phyloP scores from a whole-genome alignment of 1,284 basidiomycete species.

The Cutaneotrichosporon mucoides region DNA sequence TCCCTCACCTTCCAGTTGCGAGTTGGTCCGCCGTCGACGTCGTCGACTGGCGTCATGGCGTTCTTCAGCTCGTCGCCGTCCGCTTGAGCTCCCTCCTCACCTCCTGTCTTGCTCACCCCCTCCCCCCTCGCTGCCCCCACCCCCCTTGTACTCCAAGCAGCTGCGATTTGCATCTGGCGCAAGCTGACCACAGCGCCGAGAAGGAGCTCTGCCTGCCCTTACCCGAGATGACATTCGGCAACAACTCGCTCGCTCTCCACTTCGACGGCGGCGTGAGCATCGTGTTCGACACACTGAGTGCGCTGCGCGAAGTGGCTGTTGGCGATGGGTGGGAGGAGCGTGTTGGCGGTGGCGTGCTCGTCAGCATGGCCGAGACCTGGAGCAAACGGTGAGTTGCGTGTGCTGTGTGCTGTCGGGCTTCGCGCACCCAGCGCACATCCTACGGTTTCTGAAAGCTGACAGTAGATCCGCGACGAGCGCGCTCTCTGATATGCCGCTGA shows the following conservation, averaged over 20 bases:
- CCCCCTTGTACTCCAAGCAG: not conserved
- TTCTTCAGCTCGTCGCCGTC: not conserved
- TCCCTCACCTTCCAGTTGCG: no score
- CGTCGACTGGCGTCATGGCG: not conserved
- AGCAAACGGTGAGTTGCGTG: slow-evolving; percentile 62
- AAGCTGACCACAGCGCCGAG: slow-evolving; percentile 55
- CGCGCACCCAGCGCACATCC: no score
- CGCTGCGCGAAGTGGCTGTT: slow-evolving; percentile 69
- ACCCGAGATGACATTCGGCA: slow-evolving; percentile 97
- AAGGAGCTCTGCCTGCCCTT: slow-evolving; percentile 71
- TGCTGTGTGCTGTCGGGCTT: no score
- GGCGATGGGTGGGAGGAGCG: slow-evolving; percentile 63
- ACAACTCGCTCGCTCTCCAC: slow-evolving; percentile 66
- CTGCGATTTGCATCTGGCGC: not conserved
- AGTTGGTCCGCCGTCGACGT: no score
- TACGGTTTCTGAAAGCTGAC: no score
- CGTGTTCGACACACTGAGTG: slow-evolving; percentile 64
- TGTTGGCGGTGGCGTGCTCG: slow-evolving; percentile 85
- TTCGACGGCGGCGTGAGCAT: slow-evolving; percentile 58
- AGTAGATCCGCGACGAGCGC: slow-evolving; percentile 20
- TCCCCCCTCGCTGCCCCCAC: not conserved
- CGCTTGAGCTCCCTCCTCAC: no score
- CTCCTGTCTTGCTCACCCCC: no score
- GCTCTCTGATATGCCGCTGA: slow-evolving; percentile 58
- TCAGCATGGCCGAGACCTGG: slow-evolving; percentile 93